phyloP scores from a whole-genome alignment of 345 rosid genomes.

The Populus simonii region DNA sequence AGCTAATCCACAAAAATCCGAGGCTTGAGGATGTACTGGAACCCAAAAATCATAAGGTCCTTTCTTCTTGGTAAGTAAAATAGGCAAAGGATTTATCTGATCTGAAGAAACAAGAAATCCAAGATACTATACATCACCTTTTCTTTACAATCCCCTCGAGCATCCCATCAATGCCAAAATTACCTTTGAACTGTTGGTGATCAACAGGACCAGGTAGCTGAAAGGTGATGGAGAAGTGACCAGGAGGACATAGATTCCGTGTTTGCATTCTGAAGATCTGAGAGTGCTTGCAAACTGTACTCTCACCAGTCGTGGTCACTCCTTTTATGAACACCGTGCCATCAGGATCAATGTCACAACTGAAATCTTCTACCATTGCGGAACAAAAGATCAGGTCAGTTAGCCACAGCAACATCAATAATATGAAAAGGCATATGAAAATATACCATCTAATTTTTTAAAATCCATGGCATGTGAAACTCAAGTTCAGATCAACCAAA shows the following conservation, averaged over 20 bases:
- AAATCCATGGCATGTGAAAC: not conserved
- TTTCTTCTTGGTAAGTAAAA: not conserved
- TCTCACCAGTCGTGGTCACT: conserved; percentile 70
- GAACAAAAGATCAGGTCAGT: conserved; percentile 17
- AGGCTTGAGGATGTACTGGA: not conserved
- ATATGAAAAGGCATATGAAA: not conserved
- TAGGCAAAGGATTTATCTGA: not conserved
- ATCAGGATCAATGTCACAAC: conserved; percentile 55
- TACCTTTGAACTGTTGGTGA: conserved; percentile 40
- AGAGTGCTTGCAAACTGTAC: conserved; percentile 48
- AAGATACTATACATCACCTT: conserved; percentile 27
- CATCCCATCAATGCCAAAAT: conserved; percentile 58
- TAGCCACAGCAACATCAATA: not conserved
- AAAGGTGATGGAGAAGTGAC: conserved; percentile 62
- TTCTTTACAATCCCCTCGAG: conserved; percentile 75
- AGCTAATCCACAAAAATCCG: not conserved
- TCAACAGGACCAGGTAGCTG: conserved; percentile 80
- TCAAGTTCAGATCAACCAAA: not conserved
- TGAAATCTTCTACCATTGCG: conserved; percentile 57
- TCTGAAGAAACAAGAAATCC: not conserved
- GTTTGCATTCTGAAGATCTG: conserved; percentile 64
- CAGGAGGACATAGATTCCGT: conserved; percentile 69
- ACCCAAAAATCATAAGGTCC: not conserved
- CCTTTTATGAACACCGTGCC: conserved; percentile 67
- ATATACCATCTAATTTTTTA: not conserved